Conservation (phyloP, 1,284 basidiomycete genomes). For the Bondarzewia mesenterica region DNA sequence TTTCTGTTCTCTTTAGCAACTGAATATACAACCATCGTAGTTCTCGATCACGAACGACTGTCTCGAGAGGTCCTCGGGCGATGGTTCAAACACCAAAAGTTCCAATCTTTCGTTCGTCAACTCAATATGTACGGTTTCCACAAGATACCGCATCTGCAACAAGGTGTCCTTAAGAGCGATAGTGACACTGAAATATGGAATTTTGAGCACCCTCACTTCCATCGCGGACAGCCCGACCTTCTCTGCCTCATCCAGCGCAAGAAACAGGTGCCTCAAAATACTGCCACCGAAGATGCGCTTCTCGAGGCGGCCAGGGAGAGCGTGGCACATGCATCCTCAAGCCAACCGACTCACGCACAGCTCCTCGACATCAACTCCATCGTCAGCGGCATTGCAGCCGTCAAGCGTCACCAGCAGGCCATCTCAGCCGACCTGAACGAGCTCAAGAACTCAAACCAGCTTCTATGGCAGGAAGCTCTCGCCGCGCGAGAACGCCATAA, state of each 20-base stretch:
- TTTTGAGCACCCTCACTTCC: conserved; percentile 88
- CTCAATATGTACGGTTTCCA: conserved; percentile 98
- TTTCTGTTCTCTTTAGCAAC: conserved; percentile 6
- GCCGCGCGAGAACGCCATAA: conserved; percentile 75
- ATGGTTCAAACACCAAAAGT: conserved; percentile 97
- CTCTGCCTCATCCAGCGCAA: conserved; percentile 85
- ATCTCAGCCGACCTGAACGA: conserved; percentile 86
- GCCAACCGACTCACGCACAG: conserved; percentile 7
- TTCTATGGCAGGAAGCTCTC: conserved; percentile 89
- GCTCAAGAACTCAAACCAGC: conserved; percentile 82
- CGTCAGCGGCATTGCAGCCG: conserved; percentile 77
- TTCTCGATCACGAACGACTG: conserved; percentile 90
- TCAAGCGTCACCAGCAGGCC: conserved; percentile 86
- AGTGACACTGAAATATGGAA: conserved; percentile 88
- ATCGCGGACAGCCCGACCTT: conserved; percentile 84
- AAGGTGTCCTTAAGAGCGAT: conserved; percentile 83
- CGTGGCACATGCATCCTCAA: background rate
- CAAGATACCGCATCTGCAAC: conserved; percentile 93
- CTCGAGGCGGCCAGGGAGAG: conserved; percentile 19
- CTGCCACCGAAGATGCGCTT: conserved; percentile 18
- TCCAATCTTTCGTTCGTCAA: conserved; percentile 90
- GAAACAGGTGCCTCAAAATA: conserved; percentile 35
- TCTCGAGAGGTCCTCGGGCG: conserved; percentile 84
- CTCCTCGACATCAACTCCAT: conserved; percentile 70
- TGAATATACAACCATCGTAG: too few species aligned